Percentiles rank a stretch among this genome's conserved stretches.
Conservation (phyloP, 805 yeast species). For the Candida sanyiensis region DNA sequence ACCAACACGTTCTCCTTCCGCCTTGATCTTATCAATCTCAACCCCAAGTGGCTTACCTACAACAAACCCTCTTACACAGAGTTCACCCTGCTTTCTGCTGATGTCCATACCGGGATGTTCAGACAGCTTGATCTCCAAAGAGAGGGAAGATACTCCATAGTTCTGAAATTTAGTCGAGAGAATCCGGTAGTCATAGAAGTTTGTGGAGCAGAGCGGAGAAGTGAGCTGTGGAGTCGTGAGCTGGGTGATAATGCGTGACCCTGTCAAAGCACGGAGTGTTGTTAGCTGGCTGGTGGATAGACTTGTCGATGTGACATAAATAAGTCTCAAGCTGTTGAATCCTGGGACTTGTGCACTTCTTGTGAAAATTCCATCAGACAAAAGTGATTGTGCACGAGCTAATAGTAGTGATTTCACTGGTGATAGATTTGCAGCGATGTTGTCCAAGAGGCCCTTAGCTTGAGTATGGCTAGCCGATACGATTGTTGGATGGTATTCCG, state of each 20-base stretch:
- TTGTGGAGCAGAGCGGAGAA: slow-evolving; percentile 57
- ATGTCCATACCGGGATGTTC: slow-evolving; percentile 28
- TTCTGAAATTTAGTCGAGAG: slow-evolving; percentile 32
- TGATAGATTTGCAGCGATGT: not conserved
- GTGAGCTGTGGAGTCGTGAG: slow-evolving; percentile 37
- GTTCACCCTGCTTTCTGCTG: slow-evolving; percentile 40
- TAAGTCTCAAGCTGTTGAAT: slow-evolving; percentile 26
- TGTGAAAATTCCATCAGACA: slow-evolving; percentile 18
- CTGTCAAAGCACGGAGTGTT: slow-evolving; percentile 38
- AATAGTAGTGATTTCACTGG: slow-evolving; percentile 13
- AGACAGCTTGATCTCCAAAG: slow-evolving; percentile 53
- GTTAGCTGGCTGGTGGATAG: slow-evolving; percentile 31
- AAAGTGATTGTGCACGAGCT: slow-evolving; percentile 21
- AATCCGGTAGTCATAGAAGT: slow-evolving; percentile 56
- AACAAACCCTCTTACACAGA: slow-evolving; percentile 59
- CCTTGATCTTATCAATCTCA: slow-evolving; percentile 27
- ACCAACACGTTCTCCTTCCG: slow-evolving; percentile 31
- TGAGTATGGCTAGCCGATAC: slow-evolving; percentile 5
- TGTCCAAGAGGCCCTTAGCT: not conserved
- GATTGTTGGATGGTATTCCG: slow-evolving; percentile 13
- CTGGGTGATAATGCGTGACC: slow-evolving; percentile 50
- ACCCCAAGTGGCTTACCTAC: slow-evolving; percentile 46
- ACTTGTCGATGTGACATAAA: slow-evolving; percentile 12
- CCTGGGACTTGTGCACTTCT: slow-evolving; percentile 27
- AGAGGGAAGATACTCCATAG: slow-evolving; percentile 54